Conservation (phyloP, 2,329 filamentous ascomycete genomes). For the Penicillium sp. region DNA sequence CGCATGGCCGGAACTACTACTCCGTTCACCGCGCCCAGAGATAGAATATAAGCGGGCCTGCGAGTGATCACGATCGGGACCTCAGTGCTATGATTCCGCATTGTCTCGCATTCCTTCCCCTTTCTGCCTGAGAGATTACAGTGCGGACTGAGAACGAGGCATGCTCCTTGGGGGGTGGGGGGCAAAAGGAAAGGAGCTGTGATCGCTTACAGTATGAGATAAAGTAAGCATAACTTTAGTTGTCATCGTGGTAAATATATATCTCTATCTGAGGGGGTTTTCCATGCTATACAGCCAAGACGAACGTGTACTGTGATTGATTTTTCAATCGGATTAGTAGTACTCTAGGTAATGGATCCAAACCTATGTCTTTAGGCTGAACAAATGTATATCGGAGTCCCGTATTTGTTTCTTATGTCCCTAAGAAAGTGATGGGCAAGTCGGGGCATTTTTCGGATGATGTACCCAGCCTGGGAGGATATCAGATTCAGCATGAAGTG, state of each 20-base stretch:
- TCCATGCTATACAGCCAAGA: too few relatives aligned
- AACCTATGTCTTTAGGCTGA: neutral
- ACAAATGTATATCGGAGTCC: neutral
- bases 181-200: neutral
- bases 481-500: neutral
- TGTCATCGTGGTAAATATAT: neutral
- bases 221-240: neutral
- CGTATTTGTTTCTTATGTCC: neutral
- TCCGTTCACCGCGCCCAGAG: slow-evolving; percentile 6
- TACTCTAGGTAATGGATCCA: neutral
- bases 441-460: slow-evolving; percentile 10
- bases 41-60: slow-evolving; percentile 1
- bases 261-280: neutral
- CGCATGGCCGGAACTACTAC: slow-evolving; percentile 21
- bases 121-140: slow-evolving; percentile 5
- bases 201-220: slow-evolving; percentile 5
- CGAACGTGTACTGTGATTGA: neutral
- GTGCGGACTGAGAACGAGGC: neutral
- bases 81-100: slow-evolving; percentile 10
- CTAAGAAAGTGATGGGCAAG: neutral
- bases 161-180: too few relatives aligned
- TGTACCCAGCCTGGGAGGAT: neutral
- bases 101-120: slow-evolving; percentile 18
- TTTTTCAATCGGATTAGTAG: too few relatives aligned
- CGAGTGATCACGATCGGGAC: slow-evolving; percentile 10